Percentiles rank a stretch among this genome's conserved stretches.
Evolutionary conservation across 768 basidiomycete genomes (phyloP).

Genomic region (Paxillus involutus): DNA sequence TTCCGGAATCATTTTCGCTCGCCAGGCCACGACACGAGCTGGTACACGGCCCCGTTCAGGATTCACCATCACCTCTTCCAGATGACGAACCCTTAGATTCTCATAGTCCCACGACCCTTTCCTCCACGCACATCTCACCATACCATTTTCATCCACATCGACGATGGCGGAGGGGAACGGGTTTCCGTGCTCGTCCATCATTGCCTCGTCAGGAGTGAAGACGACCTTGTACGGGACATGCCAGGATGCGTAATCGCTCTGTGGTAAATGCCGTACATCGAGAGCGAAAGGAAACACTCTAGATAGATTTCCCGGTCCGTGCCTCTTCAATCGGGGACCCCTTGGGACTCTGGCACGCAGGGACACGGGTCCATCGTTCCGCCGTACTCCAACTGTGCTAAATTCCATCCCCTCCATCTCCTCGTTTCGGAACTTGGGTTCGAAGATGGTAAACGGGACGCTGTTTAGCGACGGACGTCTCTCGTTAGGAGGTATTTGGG

Average conservation of each 20-base stretch:
- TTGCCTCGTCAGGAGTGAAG: conserved; percentile 2
- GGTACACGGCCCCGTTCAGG: background rate
- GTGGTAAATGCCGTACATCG: background rate
- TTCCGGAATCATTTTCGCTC: background rate
- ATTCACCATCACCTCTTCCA: background rate
- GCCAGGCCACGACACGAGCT: background rate
- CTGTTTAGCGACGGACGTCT: background rate
- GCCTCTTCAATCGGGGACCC: background rate
- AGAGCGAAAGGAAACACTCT: background rate
- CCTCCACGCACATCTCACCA: background rate
- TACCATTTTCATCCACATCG: background rate
- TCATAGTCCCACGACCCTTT: background rate
- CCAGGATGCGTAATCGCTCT: background rate
- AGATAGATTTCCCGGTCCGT: background rate
- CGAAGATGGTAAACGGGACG: background rate
- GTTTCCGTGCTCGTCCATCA: background rate
- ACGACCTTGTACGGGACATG: conserved; percentile 2
- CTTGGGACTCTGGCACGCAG: background rate
- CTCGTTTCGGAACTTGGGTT: background rate
- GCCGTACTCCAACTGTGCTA: background rate
- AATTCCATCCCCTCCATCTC: background rate
- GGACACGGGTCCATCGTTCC: background rate
- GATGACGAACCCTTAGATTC: background rate
- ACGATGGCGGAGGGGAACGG: background rate
- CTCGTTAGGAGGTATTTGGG: background rate